Base-by-base conservation (phyloP, 495 filamentous ascomycete genomes). In the Amniculicola lignicola region DNA sequence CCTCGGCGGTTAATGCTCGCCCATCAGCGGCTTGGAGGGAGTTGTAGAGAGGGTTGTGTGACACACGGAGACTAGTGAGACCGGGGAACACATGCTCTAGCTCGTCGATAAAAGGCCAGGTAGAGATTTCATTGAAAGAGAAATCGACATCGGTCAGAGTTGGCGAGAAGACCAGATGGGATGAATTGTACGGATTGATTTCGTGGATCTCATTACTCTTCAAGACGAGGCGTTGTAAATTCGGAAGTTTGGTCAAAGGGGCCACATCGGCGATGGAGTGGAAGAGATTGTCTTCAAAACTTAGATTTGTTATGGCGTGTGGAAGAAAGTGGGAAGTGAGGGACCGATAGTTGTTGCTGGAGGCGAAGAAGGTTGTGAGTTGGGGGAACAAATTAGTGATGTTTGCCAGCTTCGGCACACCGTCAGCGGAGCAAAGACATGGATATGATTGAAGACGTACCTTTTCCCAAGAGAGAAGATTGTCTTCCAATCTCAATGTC, bases 1-100 rank as follows among this genome's bases (percentile, higher is more conserved):
- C 85, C 29, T 93, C 88, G 0, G 79, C 76, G 35, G 72, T 81
- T 70, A 77, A 76, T 67, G 75, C 52, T 63, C 74, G 68, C 63
- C 67, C 67, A 35, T 67, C 65, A 15, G 62, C 59, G 23, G 66
- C 44, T 15, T 53, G 48, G 7, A 69, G 58, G n/a, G 64, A 51
- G 23, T 65, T 58, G 73, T 84, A 90, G 27, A 97, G 78, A 0
- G 92, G 89, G 63, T 96, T 96, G 65, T 87, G 83, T 2, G 87
- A 82, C 54, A 94, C 79, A 11, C 90, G 84, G 36, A 98, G 81
- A 18, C 78, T 78, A 29, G 67, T 75, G 15, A 91, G 72, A n/a
- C 80, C 78, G 2, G 91, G 91, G 54, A 94, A 89, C 11, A 79
- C 71, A 3, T 58, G 43, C 0, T 79, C 67, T 3, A 96, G 75